Evolutionary conservation across 169 alveolate species (phyloP), one percentile per base, ranked within the genome.

Genomic region (Plasmodium inui): DNA sequence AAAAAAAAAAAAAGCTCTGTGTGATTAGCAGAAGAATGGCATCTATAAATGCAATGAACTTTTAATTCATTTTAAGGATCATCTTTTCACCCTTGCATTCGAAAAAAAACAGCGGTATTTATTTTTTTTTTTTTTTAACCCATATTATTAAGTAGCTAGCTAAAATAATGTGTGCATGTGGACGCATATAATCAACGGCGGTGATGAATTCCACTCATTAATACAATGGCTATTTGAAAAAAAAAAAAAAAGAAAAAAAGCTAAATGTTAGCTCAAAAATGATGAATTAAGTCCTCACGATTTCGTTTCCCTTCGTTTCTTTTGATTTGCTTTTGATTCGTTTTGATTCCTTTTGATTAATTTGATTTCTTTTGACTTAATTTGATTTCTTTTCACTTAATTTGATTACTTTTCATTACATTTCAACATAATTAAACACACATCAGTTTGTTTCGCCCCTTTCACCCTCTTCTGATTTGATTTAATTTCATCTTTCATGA

Each of bases 261-360:
- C 78, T 17, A 76, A 41, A 57, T 44, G 79, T 30, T 86, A 86
- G 92, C 92, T 86, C 84, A 86, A 86, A 86, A 74, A 30, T 86
- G 85, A n/a, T 34, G 71, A 17, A 46, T 50, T 50, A 26, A 34
- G 67, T 19, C 26, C 81, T 50, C 44, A 53, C 14, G 79, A 73
- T 82, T 74, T 74, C 86, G 26, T 34, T 86, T 74, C 2, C 46
- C 19, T 79, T 37, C 3, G 19, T 70, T 70, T 70, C 53, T 53
- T 84, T 84, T 67, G 28, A 55, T 55, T n/a, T n/a, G 26, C 71
- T 17, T 55, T 55, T 55, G 44, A 37, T 37, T 37, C 44, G 9
- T 6, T 37, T 37, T 37, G 44, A 37, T 37, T 37, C 9, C 6
- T 5, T 37, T 37, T 37, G 44, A 37, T 37, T 37, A 37, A 37